Percentiles rank a stretch among this genome's conserved stretches.
These are phyloP conservation scores for Claviceps cyperi DNA, from an alignment of 2,329 filamentous ascomycete species.

Conservation along the genomic window DNA sequence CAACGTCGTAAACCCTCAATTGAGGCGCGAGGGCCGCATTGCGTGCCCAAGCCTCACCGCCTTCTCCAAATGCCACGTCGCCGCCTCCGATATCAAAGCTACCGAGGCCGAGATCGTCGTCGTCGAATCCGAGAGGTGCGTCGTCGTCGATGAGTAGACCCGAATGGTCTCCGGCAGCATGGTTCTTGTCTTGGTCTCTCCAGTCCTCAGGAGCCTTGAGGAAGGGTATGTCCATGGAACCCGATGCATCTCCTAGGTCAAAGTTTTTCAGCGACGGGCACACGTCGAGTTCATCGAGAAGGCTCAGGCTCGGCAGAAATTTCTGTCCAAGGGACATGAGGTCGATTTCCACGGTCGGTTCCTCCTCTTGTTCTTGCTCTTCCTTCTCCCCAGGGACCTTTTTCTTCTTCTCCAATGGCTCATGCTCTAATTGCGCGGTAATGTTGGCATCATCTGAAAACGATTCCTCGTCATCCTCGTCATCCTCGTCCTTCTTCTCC, in stretches of 20 bases:
- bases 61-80: constrained; percentile 82
- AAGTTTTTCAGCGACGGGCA: constrained; percentile 92
- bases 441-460: constrained; percentile 16
- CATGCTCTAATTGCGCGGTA: constrained; percentile 25
- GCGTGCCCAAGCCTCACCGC: constrained; percentile 87
- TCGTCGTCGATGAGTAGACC: constrained; percentile 80
- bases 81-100: constrained; percentile 58
- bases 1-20: constrained; percentile 61
- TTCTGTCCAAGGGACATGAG: constrained; percentile 56
- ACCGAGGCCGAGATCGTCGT: constrained; percentile 57
- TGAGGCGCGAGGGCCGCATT: constrained; percentile 80
- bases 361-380: constrained; percentile 30
- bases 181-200: constrained; percentile 54
- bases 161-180: constrained; percentile 50
- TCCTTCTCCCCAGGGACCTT: constrained; percentile 14
- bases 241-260: constrained; percentile 74
- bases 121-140: constrained; percentile 59
- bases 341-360: constrained; percentile 56
- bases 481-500: constrained; percentile 23
- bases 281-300: constrained; percentile 74
- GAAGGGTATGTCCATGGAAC: constrained; percentile 80
- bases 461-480: constrained; percentile 23
- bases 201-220: constrained; percentile 80
- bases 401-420: constrained; percentile 28
- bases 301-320: constrained; percentile 72